These are phyloP conservation scores for Andrographis paniculata DNA, from an alignment of 305 asterid species.

Conservation along the genomic window DNA sequence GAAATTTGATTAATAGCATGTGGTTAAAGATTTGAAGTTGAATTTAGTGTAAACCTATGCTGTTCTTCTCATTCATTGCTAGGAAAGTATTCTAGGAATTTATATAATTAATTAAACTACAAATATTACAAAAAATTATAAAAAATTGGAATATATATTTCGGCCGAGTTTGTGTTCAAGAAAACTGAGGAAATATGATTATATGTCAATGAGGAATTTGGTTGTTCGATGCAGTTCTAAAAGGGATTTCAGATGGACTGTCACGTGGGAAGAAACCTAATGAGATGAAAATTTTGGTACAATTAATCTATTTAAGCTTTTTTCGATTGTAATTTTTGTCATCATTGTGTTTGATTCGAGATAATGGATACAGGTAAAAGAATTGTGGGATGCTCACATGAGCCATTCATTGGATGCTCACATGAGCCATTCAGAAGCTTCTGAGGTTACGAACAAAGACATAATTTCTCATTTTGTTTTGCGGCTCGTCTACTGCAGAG, in stretches of 20 bases:
- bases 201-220: conserved; percentile 6
- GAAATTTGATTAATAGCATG: conserved; percentile 3
- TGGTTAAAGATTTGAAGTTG: too few relatives aligned
- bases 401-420: conserved; percentile 50
- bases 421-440: conserved; percentile 61
- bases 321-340: conserved; percentile 2
- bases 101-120: too few relatives aligned
- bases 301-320: neutral
- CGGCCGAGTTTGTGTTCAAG: neutral
- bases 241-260: conserved; percentile 81
- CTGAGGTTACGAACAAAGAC: conserved; percentile 62
- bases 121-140: too few relatives aligned
- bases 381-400: conserved; percentile 61
- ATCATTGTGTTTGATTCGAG: conserved; percentile 10
- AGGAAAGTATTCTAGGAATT: neutral
- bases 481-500: conserved; percentile 92
- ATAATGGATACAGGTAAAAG: conserved; percentile 34
- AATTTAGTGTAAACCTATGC: too few relatives aligned
- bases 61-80: too few relatives aligned
- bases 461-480: conserved; percentile 89
- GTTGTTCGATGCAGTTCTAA: conserved; percentile 58
- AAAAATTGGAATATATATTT: too few relatives aligned
- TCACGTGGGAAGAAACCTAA: conserved; percentile 79
- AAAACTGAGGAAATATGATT: conserved; percentile 7
- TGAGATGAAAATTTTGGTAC: conserved; percentile 71